Percentiles rank a stretch among this genome's conserved stretches.
Evolutionary conservation across 805 yeast species (phyloP).

Genomic region (Saccharomycopsis lassenensis): DNA sequence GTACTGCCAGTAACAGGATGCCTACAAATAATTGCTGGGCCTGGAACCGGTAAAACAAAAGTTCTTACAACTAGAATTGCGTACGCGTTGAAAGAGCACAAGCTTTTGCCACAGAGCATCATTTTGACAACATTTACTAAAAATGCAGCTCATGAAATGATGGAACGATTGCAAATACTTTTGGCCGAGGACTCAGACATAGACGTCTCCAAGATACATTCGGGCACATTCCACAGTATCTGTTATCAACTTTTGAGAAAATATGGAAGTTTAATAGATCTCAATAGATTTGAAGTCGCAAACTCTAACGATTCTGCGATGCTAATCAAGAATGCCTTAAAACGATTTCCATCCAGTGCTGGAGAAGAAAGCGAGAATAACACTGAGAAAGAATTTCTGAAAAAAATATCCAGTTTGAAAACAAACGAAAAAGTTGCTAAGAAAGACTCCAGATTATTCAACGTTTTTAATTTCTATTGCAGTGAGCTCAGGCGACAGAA

Average conservation of each 20-base stretch:
- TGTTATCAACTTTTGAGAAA: conserved; percentile 49
- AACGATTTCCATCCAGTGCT: conserved; percentile 23
- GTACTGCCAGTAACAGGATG: conserved; percentile 30
- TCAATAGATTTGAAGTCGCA: conserved; percentile 42
- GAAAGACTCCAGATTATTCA: conserved; percentile 7
- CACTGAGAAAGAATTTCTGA: neutral
- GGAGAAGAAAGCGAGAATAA: neutral
- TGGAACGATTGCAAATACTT: conserved; percentile 39
- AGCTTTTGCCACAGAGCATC: conserved; percentile 48
- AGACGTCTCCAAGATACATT: conserved; percentile 36
- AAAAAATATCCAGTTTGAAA: conserved; percentile 10
- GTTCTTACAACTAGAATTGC: conserved; percentile 76
- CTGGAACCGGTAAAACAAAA: conserved; percentile 73
- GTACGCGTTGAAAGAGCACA: conserved; percentile 40
- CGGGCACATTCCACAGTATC: conserved; percentile 88
- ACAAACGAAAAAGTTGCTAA: conserved; percentile 13
- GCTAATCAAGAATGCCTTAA: too few relatives aligned
- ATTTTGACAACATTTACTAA: conserved; percentile 89
- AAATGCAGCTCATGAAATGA: conserved; percentile 84
- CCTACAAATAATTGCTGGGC: conserved; percentile 50
- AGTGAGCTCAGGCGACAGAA: conserved; percentile 27
- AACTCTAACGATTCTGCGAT: conserved; percentile 58
- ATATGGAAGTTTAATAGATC: conserved; percentile 38
- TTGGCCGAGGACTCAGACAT: conserved; percentile 25
- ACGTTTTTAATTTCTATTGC: conserved; percentile 46